phyloP scores from a whole-genome alignment of 345 rosid genomes.

The rapeseed (Brassica napus) region DNA sequence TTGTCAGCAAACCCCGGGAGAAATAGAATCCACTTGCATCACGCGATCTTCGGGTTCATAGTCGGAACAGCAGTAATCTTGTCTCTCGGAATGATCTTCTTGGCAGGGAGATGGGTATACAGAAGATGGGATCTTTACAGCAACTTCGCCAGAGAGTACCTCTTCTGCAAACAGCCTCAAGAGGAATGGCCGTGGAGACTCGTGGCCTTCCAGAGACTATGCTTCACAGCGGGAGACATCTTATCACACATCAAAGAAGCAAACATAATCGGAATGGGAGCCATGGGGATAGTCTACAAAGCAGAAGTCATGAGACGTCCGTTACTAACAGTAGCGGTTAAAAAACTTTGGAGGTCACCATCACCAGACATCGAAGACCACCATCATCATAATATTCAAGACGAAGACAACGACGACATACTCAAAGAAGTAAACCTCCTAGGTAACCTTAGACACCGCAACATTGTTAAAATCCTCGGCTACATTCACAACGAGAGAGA shows the following conservation, averaged over 20 bases:
- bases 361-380: conserved; percentile 48
- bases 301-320: conserved; percentile 72
- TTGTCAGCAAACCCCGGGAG: conserved; percentile 28
- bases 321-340: conserved; percentile 65
- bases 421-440: conserved; percentile 72
- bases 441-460: conserved; percentile 78
- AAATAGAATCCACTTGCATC: conserved; percentile 49
- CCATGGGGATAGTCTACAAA: conserved; percentile 87
- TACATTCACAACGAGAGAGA: conserved; percentile 80
- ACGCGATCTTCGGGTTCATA: conserved; percentile 54
- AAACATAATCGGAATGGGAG: conserved; percentile 87
- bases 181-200: conserved; percentile 94
- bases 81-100: conserved; percentile 50
- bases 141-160: conserved; percentile 42
- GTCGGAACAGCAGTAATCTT: conserved; percentile 54
- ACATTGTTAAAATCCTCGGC: conserved; percentile 75
- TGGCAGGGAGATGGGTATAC: conserved; percentile 59
- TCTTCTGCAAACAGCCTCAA: conserved; percentile 50
- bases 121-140: conserved; percentile 71
- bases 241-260: conserved; percentile 73
- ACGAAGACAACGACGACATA: conserved; percentile 56
- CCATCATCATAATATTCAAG: conserved; percentile 14
- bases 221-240: conserved; percentile 73
- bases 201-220: conserved; percentile 75
- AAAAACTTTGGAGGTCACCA: conserved; percentile 84